Evolutionary conservation across 495 filamentous ascomycete genomes (phyloP).

Genomic region (Cairneyella variabilis): DNA sequence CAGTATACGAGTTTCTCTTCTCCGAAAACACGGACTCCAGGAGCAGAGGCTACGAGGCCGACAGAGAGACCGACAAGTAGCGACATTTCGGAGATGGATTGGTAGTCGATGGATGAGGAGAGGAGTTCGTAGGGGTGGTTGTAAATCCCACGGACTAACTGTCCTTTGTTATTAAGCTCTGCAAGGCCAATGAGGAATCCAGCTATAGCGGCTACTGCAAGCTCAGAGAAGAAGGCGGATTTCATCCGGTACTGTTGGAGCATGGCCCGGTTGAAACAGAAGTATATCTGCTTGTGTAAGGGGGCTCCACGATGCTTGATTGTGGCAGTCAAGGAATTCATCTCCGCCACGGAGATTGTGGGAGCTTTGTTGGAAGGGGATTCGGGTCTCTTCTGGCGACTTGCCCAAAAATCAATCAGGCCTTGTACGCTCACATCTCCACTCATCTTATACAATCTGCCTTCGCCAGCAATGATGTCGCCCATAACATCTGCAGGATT

Average conservation of each 20-base stretch:
- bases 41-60: slow-evolving; percentile 48
- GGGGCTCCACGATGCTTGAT: slow-evolving; percentile 43
- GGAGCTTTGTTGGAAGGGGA: slow-evolving; percentile 6
- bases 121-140: slow-evolving; percentile 44
- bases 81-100: slow-evolving; percentile 43
- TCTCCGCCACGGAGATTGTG: slow-evolving; percentile 23
- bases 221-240: slow-evolving; percentile 47
- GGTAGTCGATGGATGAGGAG: slow-evolving; percentile 46
- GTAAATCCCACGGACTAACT: slow-evolving; percentile 49
- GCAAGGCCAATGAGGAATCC: slow-evolving; percentile 53
- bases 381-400: slow-evolving; percentile 24
- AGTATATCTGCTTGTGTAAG: slow-evolving; percentile 41
- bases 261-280: slow-evolving; percentile 43
- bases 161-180: slow-evolving; percentile 40
- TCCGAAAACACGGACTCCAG: slow-evolving; percentile 52
- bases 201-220: slow-evolving; percentile 43
- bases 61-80: slow-evolving; percentile 48
- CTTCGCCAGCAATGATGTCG: slow-evolving; percentile 68
- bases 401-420: slow-evolving; percentile 37
- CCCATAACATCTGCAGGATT: slow-evolving; percentile 74
- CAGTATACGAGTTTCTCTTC: slow-evolving; percentile 52
- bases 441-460: slow-evolving; percentile 37
- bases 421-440: slow-evolving; percentile 40
- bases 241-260: slow-evolving; percentile 51
- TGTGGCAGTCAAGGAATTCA: slow-evolving; percentile 17